phyloP scores from a whole-genome alignment of 2,329 filamentous ascomycete species.

The Fusarium sp. region DNA sequence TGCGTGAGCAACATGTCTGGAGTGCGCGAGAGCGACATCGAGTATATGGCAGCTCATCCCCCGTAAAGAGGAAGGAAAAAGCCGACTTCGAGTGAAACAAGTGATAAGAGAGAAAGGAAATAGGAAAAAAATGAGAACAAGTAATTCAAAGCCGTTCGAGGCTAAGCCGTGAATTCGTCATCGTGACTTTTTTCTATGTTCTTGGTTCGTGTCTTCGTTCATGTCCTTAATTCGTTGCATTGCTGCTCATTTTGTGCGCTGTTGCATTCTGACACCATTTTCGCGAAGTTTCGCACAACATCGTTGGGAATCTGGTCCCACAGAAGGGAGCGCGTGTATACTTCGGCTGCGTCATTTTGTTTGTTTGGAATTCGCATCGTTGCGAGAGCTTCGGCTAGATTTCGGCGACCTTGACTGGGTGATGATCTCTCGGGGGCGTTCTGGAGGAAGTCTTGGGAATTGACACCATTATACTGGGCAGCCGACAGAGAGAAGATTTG shows the following conservation, averaged over 20 bases:
- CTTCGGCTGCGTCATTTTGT: slow-evolving; percentile 79
- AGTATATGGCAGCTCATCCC: slow-evolving; percentile 48
- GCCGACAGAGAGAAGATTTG: slow-evolving; percentile 88
- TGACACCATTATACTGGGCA: slow-evolving; percentile 87
- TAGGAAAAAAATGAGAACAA: slow-evolving; percentile 19
- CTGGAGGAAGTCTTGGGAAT: slow-evolving; percentile 74
- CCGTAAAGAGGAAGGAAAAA: slow-evolving; percentile 40
- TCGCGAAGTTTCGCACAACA: slow-evolving; percentile 91
- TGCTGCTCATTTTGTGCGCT: slow-evolving; percentile 58
- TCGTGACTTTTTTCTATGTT: slow-evolving; percentile 50
- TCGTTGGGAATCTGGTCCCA: slow-evolving; percentile 95
- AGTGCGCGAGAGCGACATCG: slow-evolving; percentile 51
- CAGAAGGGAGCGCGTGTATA: slow-evolving; percentile 91
- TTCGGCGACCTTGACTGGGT: slow-evolving; percentile 72
- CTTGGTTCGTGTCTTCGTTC: slow-evolving; percentile 48
- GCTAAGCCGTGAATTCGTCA: slow-evolving; percentile 47
- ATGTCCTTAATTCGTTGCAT: slow-evolving; percentile 58
- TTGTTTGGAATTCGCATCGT: slow-evolving; percentile 79
- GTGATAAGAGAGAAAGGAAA: slow-evolving; percentile 29
- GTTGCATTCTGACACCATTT: slow-evolving; percentile 85
- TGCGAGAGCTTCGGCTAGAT: slow-evolving; percentile 83
- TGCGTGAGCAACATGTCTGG: slow-evolving; percentile 64
- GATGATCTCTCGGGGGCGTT: slow-evolving; percentile 64
- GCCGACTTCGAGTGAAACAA: slow-evolving; percentile 41
- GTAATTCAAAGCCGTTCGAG: slow-evolving; percentile 35